Evolutionary conservation across 23 red algal genomes (phyloP), one percentile per base, ranked within the genome.

Genomic region (Agarophyton chilense): DNA sequence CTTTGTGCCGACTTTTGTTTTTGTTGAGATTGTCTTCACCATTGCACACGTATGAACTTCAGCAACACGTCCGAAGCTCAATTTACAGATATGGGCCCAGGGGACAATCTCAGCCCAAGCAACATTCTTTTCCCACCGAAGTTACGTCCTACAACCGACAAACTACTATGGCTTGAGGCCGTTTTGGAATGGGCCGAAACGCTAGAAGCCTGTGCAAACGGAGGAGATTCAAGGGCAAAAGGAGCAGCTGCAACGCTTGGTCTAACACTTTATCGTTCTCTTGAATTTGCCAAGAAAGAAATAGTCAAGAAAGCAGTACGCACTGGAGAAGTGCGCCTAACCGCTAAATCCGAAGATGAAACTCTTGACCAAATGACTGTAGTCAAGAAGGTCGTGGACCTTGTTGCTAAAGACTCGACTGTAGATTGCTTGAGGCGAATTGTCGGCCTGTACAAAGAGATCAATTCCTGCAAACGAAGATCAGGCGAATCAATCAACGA

Each of bases 251-350:
- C 52, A 62, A 57, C 78, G 4, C 39, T 82, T 36, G 78, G 78
- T 8, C 49, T 82, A 10, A 62, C 31, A 17, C 54, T 82, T 11
- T 82, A 82, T 55, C 78, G 51, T 13, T 82, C 47, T 10, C 53
- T 60, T 14, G 78, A 82, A 17, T 57, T 82, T 38, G 28, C 34
- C n/a, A 82, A 82, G n/a, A n/a, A n/a, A n/a, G n/a, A n/a, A n/a
- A n/a, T n/a, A n/a, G n/a, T n/a, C n/a, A n/a, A n/a, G n/a, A 52
- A 82, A 82, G n/a, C n/a, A n/a, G n/a, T n/a, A n/a, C n/a, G n/a
- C n/a, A n/a, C n/a, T n/a, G n/a, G n/a, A n/a, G n/a, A n/a, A n/a
- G n/a, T n/a, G n/a, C n/a, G n/a, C n/a, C n/a, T n/a, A n/a, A n/a
- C n/a, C n/a, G n/a, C n/a, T n/a, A n/a, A n/a, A n/a, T n/a, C n/a